phyloP scores from a whole-genome alignment of 306 rosid genomes.

The Hylodesmum podocarpum region DNA sequence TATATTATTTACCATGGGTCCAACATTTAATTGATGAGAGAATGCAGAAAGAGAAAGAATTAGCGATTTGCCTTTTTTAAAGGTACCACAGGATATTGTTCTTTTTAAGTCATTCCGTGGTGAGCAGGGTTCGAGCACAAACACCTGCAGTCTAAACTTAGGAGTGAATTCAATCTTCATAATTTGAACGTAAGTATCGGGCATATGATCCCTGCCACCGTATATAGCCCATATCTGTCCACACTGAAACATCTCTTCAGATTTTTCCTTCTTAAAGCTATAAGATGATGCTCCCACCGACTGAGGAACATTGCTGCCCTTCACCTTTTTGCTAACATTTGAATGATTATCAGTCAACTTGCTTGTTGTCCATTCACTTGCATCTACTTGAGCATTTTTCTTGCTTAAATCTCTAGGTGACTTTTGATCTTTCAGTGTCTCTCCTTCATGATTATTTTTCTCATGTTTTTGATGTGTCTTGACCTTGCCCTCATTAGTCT shows the following conservation, averaged over 20 bases:
- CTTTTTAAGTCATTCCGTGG: slow-evolving; percentile 1
- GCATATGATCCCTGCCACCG: slow-evolving; percentile 46
- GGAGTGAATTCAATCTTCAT: slow-evolving; percentile 45
- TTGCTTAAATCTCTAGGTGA: slow-evolving; percentile 65
- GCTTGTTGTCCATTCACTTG: slow-evolving; percentile 17
- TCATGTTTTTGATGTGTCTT: slow-evolving; percentile 49
- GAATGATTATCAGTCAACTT: slow-evolving; percentile 29
- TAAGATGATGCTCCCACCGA: slow-evolving; percentile 16
- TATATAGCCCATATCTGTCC: slow-evolving; percentile 75
- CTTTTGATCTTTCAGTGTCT: slow-evolving; percentile 38
- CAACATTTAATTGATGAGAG: slow-evolving; percentile 48
- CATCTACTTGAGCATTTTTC: slow-evolving; percentile 42
- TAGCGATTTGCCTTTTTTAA: slow-evolving; percentile 24
- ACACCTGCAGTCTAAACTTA: slow-evolving; percentile 43
- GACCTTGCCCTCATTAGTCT: slow-evolving; percentile 30
- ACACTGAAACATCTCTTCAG: slow-evolving; percentile 45
- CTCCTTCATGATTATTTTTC: slow-evolving; percentile 30
- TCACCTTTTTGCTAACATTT: slow-evolving; percentile 24
- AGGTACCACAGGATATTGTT: slow-evolving; percentile 54
- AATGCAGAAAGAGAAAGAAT: slow-evolving; percentile 36
- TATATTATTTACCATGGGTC: slow-evolving; percentile 12
- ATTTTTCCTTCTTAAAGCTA: slow-evolving; percentile 41
- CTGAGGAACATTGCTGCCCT: background rate
- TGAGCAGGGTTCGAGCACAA: slow-evolving; percentile 51
- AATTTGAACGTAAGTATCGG: slow-evolving; percentile 48